Conservation (phyloP, 2,329 filamentous ascomycete genomes). For the Apiospora malaysiana region DNA sequence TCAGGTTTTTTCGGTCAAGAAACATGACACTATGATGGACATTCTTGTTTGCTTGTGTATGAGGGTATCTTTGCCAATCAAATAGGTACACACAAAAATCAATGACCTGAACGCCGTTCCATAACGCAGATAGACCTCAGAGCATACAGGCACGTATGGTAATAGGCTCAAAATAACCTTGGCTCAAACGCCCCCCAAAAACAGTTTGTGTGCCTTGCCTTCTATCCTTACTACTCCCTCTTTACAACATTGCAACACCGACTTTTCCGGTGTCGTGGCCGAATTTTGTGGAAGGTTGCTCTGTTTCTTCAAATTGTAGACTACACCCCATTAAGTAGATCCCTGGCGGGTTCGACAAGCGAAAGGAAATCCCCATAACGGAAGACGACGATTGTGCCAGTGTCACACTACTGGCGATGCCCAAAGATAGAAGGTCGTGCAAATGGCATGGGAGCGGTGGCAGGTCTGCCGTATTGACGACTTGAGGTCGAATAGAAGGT, state of each 20-base stretch:
- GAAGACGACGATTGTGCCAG: not conserved
- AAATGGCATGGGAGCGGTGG: not conserved
- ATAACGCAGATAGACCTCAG: slow-evolving; percentile 15
- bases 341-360: not conserved
- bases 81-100: not conserved
- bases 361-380: not conserved
- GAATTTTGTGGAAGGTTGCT: not conserved
- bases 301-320: slow-evolving; percentile 7
- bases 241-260: not conserved
- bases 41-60: slow-evolving; percentile 10
- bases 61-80: slow-evolving; percentile 13
- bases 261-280: not conserved
- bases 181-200: not conserved
- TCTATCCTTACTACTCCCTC: not conserved
- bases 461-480: not conserved
- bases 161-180: slow-evolving; percentile 14
- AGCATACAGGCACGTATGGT: slow-evolving; percentile 12
- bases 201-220: not conserved
- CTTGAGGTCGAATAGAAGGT: not conserved
- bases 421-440: not conserved
- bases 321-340: not conserved
- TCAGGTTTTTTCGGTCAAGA: not conserved
- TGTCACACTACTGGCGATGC: not conserved
- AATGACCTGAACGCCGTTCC: slow-evolving; percentile 8
- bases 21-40: not conserved